phyloP scores from a whole-genome alignment of 164 flowering plant genomes.

The Akebia trifoliata region DNA sequence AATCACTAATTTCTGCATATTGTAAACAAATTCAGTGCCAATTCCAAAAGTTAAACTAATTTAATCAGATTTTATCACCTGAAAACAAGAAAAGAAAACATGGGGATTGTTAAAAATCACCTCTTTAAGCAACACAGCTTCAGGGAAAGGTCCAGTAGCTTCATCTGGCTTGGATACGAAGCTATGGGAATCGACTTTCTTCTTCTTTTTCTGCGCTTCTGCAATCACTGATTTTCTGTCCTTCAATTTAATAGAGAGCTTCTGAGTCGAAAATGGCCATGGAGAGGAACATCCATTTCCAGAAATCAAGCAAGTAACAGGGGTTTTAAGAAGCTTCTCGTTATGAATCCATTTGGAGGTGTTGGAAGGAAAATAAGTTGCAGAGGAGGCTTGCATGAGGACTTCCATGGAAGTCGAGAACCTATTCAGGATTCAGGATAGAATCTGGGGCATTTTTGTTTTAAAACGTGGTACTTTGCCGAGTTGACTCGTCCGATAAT shows the following conservation, averaged over 20 bases:
- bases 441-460: too few species aligned
- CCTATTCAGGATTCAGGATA: too few species aligned
- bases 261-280: slow-evolving; percentile 20
- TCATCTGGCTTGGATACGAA: slow-evolving; percentile 63
- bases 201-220: slow-evolving; percentile 28
- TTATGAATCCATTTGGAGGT: slow-evolving; percentile 3
- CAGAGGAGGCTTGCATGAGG: slow-evolving; percentile 22
- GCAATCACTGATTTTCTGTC: slow-evolving; percentile 25
- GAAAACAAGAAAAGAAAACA: neutral
- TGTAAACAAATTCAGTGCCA: neutral
- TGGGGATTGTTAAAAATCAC: slow-evolving; percentile 24
- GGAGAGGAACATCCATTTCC: slow-evolving; percentile 24
- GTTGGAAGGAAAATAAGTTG: slow-evolving; percentile 12
- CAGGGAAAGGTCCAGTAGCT: slow-evolving; percentile 71
- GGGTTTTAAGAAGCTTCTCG: slow-evolving; percentile 1
- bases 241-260: slow-evolving; percentile 13
- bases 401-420: slow-evolving; percentile 28
- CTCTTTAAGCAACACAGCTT: slow-evolving; percentile 83
- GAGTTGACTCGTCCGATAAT: too few species aligned
- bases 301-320: slow-evolving; percentile 13
- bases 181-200: slow-evolving; percentile 52
- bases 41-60: neutral
- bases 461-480: too few species aligned
- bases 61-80: neutral
- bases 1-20: neutral